Conservation (phyloP, 257 asterid genomes). For the Parsonsia alboflavescens region DNA sequence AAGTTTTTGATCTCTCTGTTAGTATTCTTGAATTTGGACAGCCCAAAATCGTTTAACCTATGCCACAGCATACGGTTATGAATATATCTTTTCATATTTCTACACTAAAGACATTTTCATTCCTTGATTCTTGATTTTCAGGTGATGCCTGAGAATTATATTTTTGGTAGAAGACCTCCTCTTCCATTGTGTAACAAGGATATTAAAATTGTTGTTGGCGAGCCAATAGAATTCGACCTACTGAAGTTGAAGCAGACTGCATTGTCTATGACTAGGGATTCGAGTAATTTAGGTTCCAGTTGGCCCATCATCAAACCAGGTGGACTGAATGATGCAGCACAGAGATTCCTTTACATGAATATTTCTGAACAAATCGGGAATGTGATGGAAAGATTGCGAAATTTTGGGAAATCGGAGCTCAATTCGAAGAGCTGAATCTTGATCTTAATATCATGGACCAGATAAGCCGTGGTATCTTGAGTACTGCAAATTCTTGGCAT, state of each 20-base stretch:
- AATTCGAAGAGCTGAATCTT: conserved; percentile 7
- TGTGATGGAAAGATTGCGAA: conserved; percentile 60
- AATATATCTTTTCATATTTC: not conserved
- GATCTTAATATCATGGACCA: not conserved
- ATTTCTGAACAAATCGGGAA: conserved; percentile 67
- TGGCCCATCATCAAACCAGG: conserved; percentile 58
- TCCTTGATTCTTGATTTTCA: conserved; percentile 26
- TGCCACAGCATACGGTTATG: not conserved
- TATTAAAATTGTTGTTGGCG: conserved; percentile 61
- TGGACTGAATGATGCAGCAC: conserved; percentile 84
- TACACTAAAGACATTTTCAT: not conserved
- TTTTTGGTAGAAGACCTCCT: conserved; percentile 65
- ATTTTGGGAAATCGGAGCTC: conserved; percentile 22
- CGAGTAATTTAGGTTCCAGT: conserved; percentile 29
- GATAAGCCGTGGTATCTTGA: not conserved
- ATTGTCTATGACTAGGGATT: conserved; percentile 40
- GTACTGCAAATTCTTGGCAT: not conserved
- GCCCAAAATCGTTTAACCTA: not conserved
- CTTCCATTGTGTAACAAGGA: conserved; percentile 71
- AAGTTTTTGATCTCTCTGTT: not conserved
- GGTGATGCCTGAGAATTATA: conserved; percentile 93
- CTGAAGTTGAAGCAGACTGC: conserved; percentile 70
- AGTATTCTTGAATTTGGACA: not conserved
- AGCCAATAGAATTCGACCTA: conserved; percentile 71
- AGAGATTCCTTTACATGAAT: conserved; percentile 56